Percentiles rank a stretch among this genome's conserved stretches.
Conservation (phyloP, 805 yeast species). For the Saturnispora saitoi region DNA sequence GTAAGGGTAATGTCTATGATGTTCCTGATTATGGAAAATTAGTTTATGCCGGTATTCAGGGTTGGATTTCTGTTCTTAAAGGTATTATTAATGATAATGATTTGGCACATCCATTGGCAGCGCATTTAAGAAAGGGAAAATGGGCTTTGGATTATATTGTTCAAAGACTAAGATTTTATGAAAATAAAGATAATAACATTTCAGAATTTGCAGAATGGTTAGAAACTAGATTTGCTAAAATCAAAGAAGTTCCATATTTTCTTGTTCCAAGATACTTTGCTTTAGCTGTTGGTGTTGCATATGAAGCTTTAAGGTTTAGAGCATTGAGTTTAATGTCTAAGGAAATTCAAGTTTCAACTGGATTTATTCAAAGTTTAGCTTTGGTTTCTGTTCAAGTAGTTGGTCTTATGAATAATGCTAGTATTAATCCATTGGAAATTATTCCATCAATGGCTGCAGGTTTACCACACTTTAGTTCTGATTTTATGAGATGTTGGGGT, state of each 20-base stretch:
- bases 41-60: conserved; percentile 86
- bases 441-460: conserved; percentile 91
- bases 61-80: conserved; percentile 72
- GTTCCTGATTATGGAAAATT: conserved; percentile 69
- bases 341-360: conserved; percentile 50
- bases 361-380: conserved; percentile 72
- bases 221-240: conserved; percentile 48
- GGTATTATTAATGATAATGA: conserved; percentile 59
- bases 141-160: conserved; percentile 85
- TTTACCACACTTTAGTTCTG: conserved; percentile 83
- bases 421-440: conserved; percentile 54
- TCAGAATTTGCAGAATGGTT: conserved; percentile 63
- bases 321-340: conserved; percentile 51
- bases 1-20: conserved; percentile 61
- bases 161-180: conserved; percentile 51
- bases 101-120: conserved; percentile 75
- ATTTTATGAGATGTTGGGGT: conserved; percentile 98
- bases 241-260: conserved; percentile 65
- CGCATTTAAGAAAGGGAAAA: conserved; percentile 68
- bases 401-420: conserved; percentile 63
- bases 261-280: conserved; percentile 84
- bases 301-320: conserved; percentile 67
- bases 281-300: conserved; percentile 70
- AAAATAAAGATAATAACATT: conserved; percentile 36
- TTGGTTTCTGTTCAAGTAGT: conserved; percentile 83